Conservation (phyloP, 1,284 basidiomycete genomes). For the Uromyces viciae-fabae region DNA sequence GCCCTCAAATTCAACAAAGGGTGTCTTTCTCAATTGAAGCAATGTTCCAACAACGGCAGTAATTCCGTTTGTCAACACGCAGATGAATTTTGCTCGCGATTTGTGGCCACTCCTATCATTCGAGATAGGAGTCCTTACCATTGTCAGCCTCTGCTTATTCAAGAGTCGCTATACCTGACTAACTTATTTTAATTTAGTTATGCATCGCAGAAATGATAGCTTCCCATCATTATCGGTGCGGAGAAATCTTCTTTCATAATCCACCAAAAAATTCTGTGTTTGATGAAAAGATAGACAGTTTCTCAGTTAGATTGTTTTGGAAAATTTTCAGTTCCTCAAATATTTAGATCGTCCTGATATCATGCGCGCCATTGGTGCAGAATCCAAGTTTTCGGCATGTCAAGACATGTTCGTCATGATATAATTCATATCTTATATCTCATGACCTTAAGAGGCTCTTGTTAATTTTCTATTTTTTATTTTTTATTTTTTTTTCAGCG, state of each 20-base stretch:
- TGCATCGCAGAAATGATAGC: neutral
- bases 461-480: neutral
- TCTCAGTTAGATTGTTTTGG: neutral
- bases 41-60: constrained; percentile 23
- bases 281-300: no score
- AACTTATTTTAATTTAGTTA: neutral
- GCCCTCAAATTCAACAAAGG: constrained; percentile 10
- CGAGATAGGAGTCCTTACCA: constrained; percentile 33
- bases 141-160: constrained; percentile 6
- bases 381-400: constrained; percentile 26
- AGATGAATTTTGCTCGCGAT: constrained; percentile 20
- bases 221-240: constrained; percentile 15
- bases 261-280: neutral
- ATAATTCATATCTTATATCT: no score
- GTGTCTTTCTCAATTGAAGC: constrained; percentile 20
- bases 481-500: constrained; percentile 10
- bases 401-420: constrained; percentile 32
- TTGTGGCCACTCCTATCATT: constrained; percentile 6
- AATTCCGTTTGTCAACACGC: constrained; percentile 23
- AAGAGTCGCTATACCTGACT: neutral
- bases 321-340: constrained; percentile 10
- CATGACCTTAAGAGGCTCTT: no score
- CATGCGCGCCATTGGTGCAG: constrained; percentile 25
- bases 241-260: neutral
- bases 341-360: constrained; percentile 39